phyloP scores from a whole-genome alignment of 2,329 filamentous ascomycete species.

The Helminthosporium solani region DNA sequence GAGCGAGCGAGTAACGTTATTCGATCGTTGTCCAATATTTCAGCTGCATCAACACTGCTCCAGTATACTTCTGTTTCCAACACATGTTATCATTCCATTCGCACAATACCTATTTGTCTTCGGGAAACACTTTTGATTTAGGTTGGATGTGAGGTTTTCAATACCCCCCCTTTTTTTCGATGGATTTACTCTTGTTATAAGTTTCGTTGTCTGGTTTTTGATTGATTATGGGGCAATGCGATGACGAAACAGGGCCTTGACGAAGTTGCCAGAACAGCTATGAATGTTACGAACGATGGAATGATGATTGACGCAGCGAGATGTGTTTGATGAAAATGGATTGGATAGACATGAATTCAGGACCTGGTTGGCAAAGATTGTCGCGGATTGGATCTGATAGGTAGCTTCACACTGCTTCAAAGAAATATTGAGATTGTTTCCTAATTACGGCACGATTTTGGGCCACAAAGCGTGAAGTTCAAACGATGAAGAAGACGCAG shows the following conservation, averaged over 20 bases:
- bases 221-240: conserved; percentile 1
- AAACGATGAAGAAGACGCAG: too few relatives aligned
- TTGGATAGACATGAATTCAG: not conserved
- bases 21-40: not conserved
- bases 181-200: conserved; percentile 2
- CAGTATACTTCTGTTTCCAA: conserved; percentile 3
- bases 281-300: conserved; percentile 5
- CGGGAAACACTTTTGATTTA: conserved; percentile 11
- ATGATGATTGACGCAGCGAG: conserved; percentile 1
- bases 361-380: conserved; percentile 1
- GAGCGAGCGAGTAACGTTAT: conserved; percentile 9
- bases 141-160: conserved; percentile 12
- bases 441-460: too few relatives aligned
- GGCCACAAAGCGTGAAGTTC: too few relatives aligned
- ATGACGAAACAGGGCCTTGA: conserved; percentile 2
- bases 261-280: conserved; percentile 3
- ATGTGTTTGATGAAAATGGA: not conserved
- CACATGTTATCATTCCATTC: conserved; percentile 11
- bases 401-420: conserved; percentile 3
- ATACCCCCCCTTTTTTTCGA: conserved; percentile 14
- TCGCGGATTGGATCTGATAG: conserved; percentile 7
- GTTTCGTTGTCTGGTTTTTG: not conserved
- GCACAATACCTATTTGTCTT: conserved; percentile 18
- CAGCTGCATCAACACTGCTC: not conserved
- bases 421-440: too few relatives aligned